Base-by-base conservation (phyloP, 768 basidiomycete species). In the Leccinum incarnatum region DNA sequence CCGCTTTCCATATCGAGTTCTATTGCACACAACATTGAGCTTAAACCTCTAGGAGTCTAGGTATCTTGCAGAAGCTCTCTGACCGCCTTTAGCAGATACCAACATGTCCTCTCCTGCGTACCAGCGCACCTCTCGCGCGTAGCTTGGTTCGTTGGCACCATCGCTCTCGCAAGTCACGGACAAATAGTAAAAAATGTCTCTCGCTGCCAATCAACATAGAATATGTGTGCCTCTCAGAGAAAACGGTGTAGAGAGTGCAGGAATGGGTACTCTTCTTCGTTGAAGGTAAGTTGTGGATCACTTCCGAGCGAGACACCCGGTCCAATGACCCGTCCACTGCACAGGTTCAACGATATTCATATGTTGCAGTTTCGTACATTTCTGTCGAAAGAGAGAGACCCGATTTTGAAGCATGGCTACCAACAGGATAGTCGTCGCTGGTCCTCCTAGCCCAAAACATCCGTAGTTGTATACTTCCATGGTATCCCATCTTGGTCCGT, bases 401-500 rank as follows among this genome's bases (percentile, higher is more conserved):
- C 78, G 10, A 71, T 76, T 0, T 85, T 83, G 2, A 90, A 87
- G 66, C 82, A 93, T 27, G 93, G 92, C 9, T 95, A 93, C 69
- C 80, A 83, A 54, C 92, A 93, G 34, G 53, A 27, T 50, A 65
- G 60, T 62, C 66, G 12, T 65, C 62, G 53, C 91, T 97, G 27
- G 93, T 95, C 9, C 83, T 97, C 25, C 76, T 95, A 7, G 85
- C 89, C 0, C 85, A 89, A 62, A 81, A 88, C 58, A 87, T 69
- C 90, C 93, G 0, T 83, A 91, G 0, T 75, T 98, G 10, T 98
- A 92, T 75, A 83, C 87, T 15, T 71, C 83, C 0, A 71, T 95
- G 23, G 74, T 83, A n/a, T 75, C 74, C 14, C 80, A 84, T 51
- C 80, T 97, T 45, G 93, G 91, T 0, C 91, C 92, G 0, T 71